Evolutionary conservation across 1,284 basidiomycete species (phyloP), one percentile per base, ranked within the genome.

Genomic region (Trametes hirsuta): DNA sequence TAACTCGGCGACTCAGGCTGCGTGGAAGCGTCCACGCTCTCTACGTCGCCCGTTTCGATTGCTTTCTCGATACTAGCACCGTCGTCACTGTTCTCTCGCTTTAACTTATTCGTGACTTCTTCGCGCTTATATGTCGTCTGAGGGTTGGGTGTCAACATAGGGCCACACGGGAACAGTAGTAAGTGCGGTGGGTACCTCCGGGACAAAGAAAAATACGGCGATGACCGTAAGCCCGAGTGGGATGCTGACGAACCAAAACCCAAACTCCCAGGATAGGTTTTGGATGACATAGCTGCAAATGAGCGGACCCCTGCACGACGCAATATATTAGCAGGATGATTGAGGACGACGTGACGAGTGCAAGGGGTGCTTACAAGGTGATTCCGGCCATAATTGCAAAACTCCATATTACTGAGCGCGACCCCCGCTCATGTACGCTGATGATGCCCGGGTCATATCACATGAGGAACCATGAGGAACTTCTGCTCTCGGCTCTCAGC

Each of bases 161-260:
- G n/a, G 21, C 11, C n/a, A 30, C 2, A 12, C 10, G 15, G 21
- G 21, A 40, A 14, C 37, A 46, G 10, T 22, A 42, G 6, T 2
- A 35, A 8, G 14, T 2, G 2, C 11, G 6, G 6, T 0, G 40
- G 37, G 10, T 34, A 76, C 77, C 73, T 80, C 79, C 6, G 78
- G 79, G 1, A 80, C 77, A 55, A 79, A 76, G 64, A 79, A 76
- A 56, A 80, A 78, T 1, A 78, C 72, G 9, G 72, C 56, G 9
- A 77, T 41, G 21, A 75, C 66, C 4, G 64, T 68, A 35, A 79
- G 61, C 15, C 75, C 77, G 18, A 79, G 67, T 1, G 78, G 73
- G 45, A 79, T 77, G 50, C 75, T 73, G 14, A 80, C 77, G 56
- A 78, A 76, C 73, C 77, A 80, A 60, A 79, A 79, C 3, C 76